A percentile compares a stretch with the other conserved stretches of the same genome.
phyloP scores from a whole-genome alignment of 306 rosid genomes.

The Ormosia semicastrata region DNA sequence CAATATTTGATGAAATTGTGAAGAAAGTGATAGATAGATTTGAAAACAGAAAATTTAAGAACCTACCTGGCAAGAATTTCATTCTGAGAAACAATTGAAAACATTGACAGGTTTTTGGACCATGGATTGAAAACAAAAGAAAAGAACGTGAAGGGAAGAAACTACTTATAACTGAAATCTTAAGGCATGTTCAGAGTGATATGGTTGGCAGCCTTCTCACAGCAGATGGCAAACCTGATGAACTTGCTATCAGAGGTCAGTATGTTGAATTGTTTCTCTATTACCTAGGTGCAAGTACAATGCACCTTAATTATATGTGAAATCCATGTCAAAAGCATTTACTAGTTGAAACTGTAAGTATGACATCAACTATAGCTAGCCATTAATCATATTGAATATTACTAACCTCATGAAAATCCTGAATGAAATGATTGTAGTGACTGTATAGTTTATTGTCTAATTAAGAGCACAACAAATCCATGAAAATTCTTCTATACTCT shows the following conservation, averaged over 20 bases:
- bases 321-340: background rate
- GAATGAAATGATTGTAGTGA: background rate
- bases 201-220: constrained; percentile 33
- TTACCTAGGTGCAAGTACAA: background rate
- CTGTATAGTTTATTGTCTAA: background rate
- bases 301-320: background rate
- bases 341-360: background rate
- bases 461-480: background rate
- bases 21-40: background rate
- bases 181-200: constrained; percentile 29
- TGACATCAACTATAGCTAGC: background rate
- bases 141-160: constrained; percentile 33
- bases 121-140: constrained; percentile 46
- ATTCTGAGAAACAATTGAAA: background rate
- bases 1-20: background rate
- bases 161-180: constrained; percentile 28
- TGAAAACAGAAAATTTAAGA: background rate
- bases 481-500: background rate
- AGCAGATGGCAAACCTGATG: constrained; percentile 32
- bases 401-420: background rate
- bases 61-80: background rate
- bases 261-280: constrained; percentile 8
- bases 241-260: constrained; percentile 27
- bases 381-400: background rate
- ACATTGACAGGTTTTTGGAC: constrained; percentile 44